Evolutionary conservation across 768 basidiomycete species (phyloP).

Genomic region (Boletus eberwhitei): DNA sequence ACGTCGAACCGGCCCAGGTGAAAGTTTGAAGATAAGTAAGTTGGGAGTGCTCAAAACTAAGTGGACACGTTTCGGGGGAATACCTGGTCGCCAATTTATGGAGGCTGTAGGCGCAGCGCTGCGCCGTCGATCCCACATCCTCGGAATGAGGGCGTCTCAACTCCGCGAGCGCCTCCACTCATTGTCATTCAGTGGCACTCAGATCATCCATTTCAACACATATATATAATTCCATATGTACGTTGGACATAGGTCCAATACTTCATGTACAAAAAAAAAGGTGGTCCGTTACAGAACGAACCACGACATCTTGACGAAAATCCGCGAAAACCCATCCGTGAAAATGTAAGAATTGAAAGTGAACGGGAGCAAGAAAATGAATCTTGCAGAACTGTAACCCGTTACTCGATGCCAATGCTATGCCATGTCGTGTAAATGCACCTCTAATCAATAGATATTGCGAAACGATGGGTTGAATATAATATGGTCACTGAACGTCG

Average conservation of each 20-base stretch:
- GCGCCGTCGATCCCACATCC: conserved; percentile 8
- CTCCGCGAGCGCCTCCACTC: conserved; percentile 13
- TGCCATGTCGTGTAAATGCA: conserved; percentile 15
- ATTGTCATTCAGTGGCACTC: background rate
- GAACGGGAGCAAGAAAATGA: background rate
- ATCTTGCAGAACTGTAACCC: conserved; percentile 2
- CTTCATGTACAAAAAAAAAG: background rate
- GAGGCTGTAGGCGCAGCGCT: background rate
- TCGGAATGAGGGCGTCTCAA: background rate
- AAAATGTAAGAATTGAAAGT: background rate
- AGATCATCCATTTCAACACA: background rate
- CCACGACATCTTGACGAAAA: background rate
- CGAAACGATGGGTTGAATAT: background rate
- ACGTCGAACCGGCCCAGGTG: background rate
- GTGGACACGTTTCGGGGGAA: background rate
- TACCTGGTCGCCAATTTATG: background rate
- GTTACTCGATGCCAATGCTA: conserved; percentile 6
- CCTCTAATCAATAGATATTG: conserved; percentile 12
- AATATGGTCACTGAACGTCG: background rate
- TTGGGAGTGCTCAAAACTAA: background rate
- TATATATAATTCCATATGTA: background rate
- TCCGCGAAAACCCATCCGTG: background rate
- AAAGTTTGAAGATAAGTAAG: background rate
- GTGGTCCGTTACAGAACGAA: background rate
- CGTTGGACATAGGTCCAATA: background rate